phyloP scores from a whole-genome alignment of 768 basidiomycete genomes.

The Amanita polypyramis region DNA sequence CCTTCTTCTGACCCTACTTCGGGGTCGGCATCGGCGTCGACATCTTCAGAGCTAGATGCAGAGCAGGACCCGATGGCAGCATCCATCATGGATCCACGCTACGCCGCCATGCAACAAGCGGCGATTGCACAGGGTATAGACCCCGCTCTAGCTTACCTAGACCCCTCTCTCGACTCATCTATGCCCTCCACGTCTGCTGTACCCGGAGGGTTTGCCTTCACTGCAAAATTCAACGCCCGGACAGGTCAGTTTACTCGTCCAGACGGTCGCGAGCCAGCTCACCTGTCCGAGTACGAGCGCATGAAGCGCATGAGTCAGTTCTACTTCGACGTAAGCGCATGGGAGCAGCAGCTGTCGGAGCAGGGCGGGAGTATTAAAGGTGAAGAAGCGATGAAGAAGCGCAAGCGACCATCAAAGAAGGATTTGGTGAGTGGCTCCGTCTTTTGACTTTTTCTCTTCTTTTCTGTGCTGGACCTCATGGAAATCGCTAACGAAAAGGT shows the following conservation, averaged over 20 bases:
- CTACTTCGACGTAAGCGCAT: conserved; percentile 76
- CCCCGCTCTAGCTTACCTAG: conserved; percentile 69
- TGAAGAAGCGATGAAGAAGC: conserved; percentile 44
- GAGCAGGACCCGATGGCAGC: conserved; percentile 14
- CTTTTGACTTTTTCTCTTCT: conserved; percentile 2
- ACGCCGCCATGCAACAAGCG: conserved; percentile 52
- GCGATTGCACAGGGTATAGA: conserved; percentile 76
- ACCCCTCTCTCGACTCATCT: conserved; percentile 52
- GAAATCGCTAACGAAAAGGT: conserved; percentile 6
- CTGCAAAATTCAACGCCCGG: conserved; percentile 74
- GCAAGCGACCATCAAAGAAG: conserved; percentile 72
- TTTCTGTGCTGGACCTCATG: conserved; percentile 2
- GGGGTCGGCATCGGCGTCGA: conserved; percentile 15
- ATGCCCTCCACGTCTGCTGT: conserved; percentile 15
- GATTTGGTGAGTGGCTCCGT: conserved; percentile 53
- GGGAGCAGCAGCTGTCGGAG: conserved; percentile 62
- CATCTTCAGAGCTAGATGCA: conserved; percentile 15
- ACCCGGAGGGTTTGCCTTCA: conserved; percentile 32
- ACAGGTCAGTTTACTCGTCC: conserved; percentile 64
- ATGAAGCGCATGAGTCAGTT: conserved; percentile 81
- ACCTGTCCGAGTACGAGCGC: conserved; percentile 73
- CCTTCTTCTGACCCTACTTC: conserved; percentile 17
- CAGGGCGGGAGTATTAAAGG: conserved; percentile 26
- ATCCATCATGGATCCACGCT: conserved; percentile 20
- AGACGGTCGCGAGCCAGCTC: conserved; percentile 62